Evolutionary conservation across 2,329 filamentous ascomycete species (phyloP).

Genomic region (Colletotrichum eremochloae): DNA sequence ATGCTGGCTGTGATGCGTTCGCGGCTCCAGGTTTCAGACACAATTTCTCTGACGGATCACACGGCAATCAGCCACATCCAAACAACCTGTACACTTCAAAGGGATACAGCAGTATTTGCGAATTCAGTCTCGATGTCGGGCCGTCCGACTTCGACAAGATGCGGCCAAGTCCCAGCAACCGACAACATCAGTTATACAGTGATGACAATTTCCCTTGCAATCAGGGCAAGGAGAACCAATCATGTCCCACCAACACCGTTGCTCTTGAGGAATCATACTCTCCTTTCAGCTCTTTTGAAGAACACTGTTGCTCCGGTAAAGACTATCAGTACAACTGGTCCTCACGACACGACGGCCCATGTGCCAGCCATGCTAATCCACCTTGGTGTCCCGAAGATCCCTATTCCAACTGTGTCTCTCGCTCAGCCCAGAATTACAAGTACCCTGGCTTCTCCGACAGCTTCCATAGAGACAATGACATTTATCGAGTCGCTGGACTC

Average conservation of each 20-base stretch:
- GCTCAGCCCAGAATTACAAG: neutral
- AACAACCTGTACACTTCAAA: conserved; percentile 5
- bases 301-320: neutral
- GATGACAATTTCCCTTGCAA: neutral
- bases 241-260: neutral
- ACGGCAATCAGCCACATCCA: neutral
- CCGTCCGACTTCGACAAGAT: neutral
- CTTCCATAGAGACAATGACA: neutral
- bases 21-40: neutral
- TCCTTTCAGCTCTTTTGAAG: neutral
- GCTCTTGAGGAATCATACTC: neutral
- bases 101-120: neutral
- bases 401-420: neutral
- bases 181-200: conserved; percentile 2
- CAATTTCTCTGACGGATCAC: neutral
- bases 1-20: conserved; percentile 1
- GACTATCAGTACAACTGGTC: neutral
- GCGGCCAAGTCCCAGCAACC: conserved; percentile 4
- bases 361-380: neutral
- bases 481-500: neutral
- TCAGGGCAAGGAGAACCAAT: conserved; percentile 34
- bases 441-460: neutral
- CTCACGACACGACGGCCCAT: neutral
- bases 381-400: neutral
- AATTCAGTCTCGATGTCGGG: neutral